Base-by-base conservation (phyloP, 2,329 filamentous ascomycete genomes). In the Beauveria asiatica region DNA sequence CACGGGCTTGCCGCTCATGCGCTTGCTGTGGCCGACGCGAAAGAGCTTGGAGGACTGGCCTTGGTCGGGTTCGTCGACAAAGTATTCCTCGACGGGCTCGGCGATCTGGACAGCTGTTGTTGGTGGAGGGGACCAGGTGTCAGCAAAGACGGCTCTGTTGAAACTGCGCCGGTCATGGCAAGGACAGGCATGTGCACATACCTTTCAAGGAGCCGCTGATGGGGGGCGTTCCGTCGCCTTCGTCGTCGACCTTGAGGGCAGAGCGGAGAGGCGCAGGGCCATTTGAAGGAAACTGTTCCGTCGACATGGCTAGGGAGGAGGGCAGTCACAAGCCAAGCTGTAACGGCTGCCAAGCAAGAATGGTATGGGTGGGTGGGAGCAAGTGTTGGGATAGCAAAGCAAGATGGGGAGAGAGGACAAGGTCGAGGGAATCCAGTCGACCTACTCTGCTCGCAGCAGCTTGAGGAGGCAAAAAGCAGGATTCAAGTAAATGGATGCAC, bases 71-170 rank as follows among this genome's bases (percentile, higher is more conserved):
- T 74, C 73, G 39, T 58, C 60, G 41, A 69, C 63, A 37, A 67
- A 65, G 9, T 66, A 61, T 51, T 74, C 73, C 41, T 69, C 67
- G 21, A 68, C 69, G 19, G 81, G 80, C 65, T 84, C 82, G 51
- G 81, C 78, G 62, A 85, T 85, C 67, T 84, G 81, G 58, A 85
- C 83, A 60, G 81, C 82, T 73, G 61, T 52, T 50, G n/a, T 27
- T 9, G 17, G 27, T 11, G 23, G 37, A n/a, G 25, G 39, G 25
- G 8, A 39, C 2, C 19, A 19, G 37, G 25, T 9, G 39, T 19
- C 39, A 52, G 48, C n/a, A 44, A 48, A 37, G 39, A n/a, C 5
- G 19, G 2, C 7, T 19, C 2, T 11, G 23, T 9, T 7, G 5
- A 21, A 16, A 17, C n/a, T 19, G 23, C 16, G 41, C 19, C n/a